phyloP scores from a whole-genome alignment of 352 stramenopile species.

The Thraustochytrium sp. region DNA sequence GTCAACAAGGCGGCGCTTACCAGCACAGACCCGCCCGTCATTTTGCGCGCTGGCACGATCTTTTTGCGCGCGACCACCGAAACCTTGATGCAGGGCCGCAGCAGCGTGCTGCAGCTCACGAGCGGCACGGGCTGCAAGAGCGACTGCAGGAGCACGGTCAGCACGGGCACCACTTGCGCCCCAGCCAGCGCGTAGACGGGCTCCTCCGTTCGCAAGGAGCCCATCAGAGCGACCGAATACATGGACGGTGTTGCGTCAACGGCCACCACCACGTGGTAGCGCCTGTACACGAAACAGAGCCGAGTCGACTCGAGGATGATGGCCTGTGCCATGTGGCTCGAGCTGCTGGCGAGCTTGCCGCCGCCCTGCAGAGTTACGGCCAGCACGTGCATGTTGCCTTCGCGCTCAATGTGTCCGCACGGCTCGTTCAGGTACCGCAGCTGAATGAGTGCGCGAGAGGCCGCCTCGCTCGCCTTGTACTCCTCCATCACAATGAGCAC shows the following conservation, averaged over 20 bases:
- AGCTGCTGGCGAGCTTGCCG: not conserved
- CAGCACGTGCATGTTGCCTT: not conserved
- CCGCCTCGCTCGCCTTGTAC: not conserved
- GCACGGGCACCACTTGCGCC: not conserved
- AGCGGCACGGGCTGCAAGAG: not conserved
- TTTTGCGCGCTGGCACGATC: not conserved
- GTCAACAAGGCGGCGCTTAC: not conserved
- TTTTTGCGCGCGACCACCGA: not conserved
- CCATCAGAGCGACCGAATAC: not conserved
- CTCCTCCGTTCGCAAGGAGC: not conserved
- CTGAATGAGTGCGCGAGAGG: not conserved
- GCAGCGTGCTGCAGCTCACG: too few relatives aligned
- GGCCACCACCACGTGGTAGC: slow-evolving; percentile 20
- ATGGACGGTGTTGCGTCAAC: not conserved
- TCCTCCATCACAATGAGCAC: not conserved
- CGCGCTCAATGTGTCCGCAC: not conserved
- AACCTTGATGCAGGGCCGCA: not conserved
- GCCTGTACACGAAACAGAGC: slow-evolving; percentile 17
- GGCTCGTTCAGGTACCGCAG: slow-evolving; percentile 10
- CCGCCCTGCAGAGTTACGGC: not conserved
- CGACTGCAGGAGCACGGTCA: not conserved
- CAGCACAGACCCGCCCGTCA: not conserved
- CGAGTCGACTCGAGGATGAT: not conserved
- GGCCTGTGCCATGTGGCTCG: not conserved
- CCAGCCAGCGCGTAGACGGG: not conserved